Conservation (phyloP, 140 eudicot genomes). For the Anethum foeniculum region DNA sequence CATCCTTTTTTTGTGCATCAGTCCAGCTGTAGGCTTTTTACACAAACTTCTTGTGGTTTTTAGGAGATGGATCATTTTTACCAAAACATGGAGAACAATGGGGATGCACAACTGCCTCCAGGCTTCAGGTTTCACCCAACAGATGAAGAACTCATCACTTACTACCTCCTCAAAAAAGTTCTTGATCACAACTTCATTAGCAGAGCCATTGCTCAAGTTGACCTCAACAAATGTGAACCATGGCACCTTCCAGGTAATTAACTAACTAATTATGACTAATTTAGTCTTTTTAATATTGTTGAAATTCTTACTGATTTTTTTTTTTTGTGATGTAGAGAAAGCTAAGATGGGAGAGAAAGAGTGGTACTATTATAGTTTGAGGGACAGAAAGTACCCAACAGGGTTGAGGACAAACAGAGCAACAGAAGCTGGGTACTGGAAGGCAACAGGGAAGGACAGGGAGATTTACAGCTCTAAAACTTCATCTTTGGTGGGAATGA, state of each 20-base stretch:
- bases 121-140: constrained; percentile 90
- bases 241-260: constrained; percentile 91
- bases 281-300: neutral
- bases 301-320: neutral
- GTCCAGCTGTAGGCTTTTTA: neutral
- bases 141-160: constrained; percentile 87
- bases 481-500: constrained; percentile 75
- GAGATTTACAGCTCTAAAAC: constrained; percentile 87
- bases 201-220: constrained; percentile 86
- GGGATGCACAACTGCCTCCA: constrained; percentile 52
- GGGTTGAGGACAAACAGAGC: constrained; percentile 88
- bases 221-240: constrained; percentile 95
- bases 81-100: constrained; percentile 18
- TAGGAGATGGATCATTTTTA: neutral
- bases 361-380: constrained; percentile 87
- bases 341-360: constrained; percentile 97
- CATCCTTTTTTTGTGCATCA: neutral
- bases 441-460: constrained; percentile 93
- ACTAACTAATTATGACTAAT: neutral
- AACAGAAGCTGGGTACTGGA: constrained; percentile 96
- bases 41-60: neutral
- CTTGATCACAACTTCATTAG: constrained; percentile 64
- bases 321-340: constrained; percentile 32
- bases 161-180: constrained; percentile 74
- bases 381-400: constrained; percentile 92